These are phyloP conservation scores for Rugonectria rugulosa DNA, from an alignment of 2,329 filamentous ascomycete genomes.

Conservation along the genomic window DNA sequence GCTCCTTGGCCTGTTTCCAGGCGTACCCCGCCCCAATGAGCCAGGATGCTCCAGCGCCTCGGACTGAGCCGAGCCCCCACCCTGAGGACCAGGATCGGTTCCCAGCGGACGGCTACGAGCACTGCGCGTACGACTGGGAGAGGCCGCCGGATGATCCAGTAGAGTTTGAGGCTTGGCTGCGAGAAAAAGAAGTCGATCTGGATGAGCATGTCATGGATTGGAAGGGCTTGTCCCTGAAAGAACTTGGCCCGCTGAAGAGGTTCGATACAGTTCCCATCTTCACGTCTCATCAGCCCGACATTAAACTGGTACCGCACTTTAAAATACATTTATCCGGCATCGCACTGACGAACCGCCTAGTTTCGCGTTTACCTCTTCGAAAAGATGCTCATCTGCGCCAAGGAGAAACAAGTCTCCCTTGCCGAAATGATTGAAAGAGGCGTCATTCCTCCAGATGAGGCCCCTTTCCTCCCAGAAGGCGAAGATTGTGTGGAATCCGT, in stretches of 20 bases:
- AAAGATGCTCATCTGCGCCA: not conserved
- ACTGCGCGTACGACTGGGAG: too few relatives aligned
- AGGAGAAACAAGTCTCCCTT: not conserved
- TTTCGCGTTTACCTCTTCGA: not conserved
- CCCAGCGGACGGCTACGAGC: not conserved
- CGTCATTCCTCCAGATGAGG: not conserved
- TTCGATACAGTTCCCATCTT: not conserved
- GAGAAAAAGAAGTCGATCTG: not conserved
- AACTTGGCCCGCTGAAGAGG: not conserved
- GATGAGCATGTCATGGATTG: not conserved
- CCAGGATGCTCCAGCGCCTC: not conserved
- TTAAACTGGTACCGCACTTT: not conserved
- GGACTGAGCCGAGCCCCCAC: not conserved
- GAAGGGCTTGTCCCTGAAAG: not conserved
- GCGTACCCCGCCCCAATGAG: not conserved
- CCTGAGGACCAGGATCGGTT: not conserved
- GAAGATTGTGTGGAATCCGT: not conserved
- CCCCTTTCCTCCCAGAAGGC: not conserved
- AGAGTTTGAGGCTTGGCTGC: not conserved
- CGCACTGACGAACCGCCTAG: not conserved
- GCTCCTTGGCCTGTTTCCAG: not conserved
- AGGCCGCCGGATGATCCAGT: not conserved
- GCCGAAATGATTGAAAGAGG: not conserved
- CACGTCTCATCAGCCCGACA: not conserved
- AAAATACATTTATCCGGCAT: too few relatives aligned